Conservation (phyloP, 1,284 basidiomycete species). For the Leccinum pallidistipes region DNA sequence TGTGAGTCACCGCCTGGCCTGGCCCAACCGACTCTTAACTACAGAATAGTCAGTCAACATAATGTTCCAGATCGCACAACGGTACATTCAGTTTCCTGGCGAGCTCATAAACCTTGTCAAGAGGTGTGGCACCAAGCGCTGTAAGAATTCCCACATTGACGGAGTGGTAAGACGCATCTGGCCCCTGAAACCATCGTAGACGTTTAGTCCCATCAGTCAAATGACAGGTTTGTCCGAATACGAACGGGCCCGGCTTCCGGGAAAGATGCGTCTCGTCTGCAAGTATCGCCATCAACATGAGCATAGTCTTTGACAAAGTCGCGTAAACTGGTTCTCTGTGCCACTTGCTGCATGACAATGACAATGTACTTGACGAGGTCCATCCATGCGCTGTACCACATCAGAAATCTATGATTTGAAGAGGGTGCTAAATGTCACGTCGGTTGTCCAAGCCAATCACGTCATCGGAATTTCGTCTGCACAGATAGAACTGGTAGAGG, state of each 20-base stretch:
- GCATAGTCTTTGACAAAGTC: conserved; percentile 38
- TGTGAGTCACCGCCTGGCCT: too few relatives aligned
- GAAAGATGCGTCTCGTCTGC: conserved; percentile 40
- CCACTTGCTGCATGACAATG: conserved; percentile 36
- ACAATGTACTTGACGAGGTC: conserved; percentile 42
- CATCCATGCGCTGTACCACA: background rate
- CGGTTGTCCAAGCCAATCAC: conserved; percentile 36
- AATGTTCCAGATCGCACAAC: too few relatives aligned
- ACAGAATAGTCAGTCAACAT: too few relatives aligned
- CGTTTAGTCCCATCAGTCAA: background rate
- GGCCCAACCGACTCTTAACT: too few relatives aligned
- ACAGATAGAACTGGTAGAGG: conserved; percentile 25
- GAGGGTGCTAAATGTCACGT: conserved; percentile 28
- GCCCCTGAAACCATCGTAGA: too few relatives aligned
- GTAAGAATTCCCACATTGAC: too few relatives aligned
- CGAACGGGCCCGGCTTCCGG: conserved; percentile 36
- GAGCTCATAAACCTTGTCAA: too few relatives aligned
- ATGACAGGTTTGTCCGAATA: conserved; percentile 1
- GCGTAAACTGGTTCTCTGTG: conserved; percentile 30
- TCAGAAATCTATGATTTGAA: background rate
- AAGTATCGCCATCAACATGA: conserved; percentile 33
- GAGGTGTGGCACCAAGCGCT: too few relatives aligned
- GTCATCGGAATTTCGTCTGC: conserved; percentile 37
- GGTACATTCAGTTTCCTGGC: too few relatives aligned
- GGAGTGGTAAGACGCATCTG: too few relatives aligned